phyloP scores from a whole-genome alignment of 352 stramenopile genomes.

The Blastocystis sp. region DNA sequence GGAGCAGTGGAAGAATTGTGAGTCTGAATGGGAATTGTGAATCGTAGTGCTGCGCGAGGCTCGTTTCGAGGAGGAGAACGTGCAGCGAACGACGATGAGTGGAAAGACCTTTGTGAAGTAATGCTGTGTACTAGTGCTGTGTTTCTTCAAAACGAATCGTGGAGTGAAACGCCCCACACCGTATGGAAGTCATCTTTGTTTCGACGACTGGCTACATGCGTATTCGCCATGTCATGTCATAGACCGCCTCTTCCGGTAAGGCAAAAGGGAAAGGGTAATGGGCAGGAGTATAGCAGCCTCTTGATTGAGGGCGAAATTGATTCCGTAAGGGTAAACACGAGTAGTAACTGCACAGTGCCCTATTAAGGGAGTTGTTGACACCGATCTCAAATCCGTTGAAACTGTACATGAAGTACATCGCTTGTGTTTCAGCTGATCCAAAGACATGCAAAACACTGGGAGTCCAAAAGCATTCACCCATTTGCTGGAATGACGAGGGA shows the following conservation, averaged over 20 bases:
- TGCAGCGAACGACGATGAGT: constrained; percentile 47
- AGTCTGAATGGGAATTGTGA: background rate
- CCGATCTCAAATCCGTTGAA: constrained; percentile 4
- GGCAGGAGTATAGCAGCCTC: background rate
- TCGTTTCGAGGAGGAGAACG: background rate
- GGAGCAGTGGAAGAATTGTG: constrained; percentile 53
- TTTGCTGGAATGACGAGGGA: constrained; percentile 23
- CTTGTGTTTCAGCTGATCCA: background rate
- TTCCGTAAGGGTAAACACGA: background rate
- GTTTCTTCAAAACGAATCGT: background rate
- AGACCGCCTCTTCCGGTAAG: no score
- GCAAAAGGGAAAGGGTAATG: no score
- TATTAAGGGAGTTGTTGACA: constrained; percentile 1
- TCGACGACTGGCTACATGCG: no score
- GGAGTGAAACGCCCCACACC: no score
- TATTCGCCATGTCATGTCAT: no score
- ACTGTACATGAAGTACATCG: background rate
- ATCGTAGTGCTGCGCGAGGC: constrained; percentile 45
- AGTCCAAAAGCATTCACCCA: constrained; percentile 6
- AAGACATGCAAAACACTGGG: constrained; percentile 4
- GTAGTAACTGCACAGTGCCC: background rate
- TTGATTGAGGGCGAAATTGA: background rate
- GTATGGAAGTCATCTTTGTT: no score
- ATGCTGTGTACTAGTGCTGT: background rate
- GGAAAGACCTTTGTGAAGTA: constrained; percentile 54